Evolutionary conservation across 345 rosid species (phyloP).

Genomic region (Heritiera littoralis): DNA sequence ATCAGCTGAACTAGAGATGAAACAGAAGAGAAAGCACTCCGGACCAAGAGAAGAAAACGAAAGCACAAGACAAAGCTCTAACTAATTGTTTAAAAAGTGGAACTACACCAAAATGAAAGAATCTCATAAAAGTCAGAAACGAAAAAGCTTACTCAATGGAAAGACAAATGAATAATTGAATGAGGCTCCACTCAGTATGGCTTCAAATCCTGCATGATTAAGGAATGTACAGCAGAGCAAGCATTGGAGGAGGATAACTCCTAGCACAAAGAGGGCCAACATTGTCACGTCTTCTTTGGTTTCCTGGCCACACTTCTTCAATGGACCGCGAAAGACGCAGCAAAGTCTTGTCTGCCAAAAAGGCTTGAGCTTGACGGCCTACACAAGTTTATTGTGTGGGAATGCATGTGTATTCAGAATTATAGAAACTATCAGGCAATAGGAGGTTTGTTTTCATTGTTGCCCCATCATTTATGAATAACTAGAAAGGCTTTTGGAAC

Average conservation of each 20-base stretch:
- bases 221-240: background rate
- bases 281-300: background rate
- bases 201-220: background rate
- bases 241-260: slow-evolving; percentile 13
- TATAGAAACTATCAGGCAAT: background rate
- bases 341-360: background rate
- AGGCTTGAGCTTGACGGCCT: background rate
- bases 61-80: background rate
- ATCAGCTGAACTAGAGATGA: background rate
- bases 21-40: background rate
- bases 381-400: background rate
- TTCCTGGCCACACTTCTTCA: background rate
- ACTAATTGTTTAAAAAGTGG: background rate
- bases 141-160: slow-evolving; percentile 1
- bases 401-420: background rate
- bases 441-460: background rate
- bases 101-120: background rate
- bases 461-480: background rate
- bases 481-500: background rate
- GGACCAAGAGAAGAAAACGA: slow-evolving; percentile 8
- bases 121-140: background rate
- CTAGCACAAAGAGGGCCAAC: background rate
- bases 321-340: background rate
- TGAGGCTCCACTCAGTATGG: background rate
- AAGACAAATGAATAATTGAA: slow-evolving; percentile 26